These are phyloP conservation scores for Saccharomycodes ludwigii DNA, from an alignment of 805 yeast genomes.

Conservation along the genomic window DNA sequence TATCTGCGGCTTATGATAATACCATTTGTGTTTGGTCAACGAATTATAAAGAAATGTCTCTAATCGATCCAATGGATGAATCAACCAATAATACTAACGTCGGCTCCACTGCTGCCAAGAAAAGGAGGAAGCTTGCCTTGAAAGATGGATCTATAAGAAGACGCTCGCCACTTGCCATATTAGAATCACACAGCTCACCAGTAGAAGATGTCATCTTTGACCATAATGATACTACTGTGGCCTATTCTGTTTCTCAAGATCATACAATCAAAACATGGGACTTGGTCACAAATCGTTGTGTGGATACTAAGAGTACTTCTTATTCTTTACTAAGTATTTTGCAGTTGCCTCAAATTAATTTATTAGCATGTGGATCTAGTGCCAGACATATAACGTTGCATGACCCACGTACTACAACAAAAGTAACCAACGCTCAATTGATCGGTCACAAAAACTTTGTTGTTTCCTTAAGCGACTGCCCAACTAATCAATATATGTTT, in stretches of 20 bases:
- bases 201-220: constrained; percentile 80
- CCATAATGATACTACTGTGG: constrained; percentile 60
- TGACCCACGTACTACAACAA: constrained; percentile 69
- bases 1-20: constrained; percentile 79
- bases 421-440: constrained; percentile 59
- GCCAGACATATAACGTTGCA: constrained; percentile 94
- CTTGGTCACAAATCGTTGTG: constrained; percentile 69
- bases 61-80: constrained; percentile 36
- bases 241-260: constrained; percentile 90
- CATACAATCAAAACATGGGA: constrained; percentile 97
- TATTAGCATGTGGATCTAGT: constrained; percentile 88
- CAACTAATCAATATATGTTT: constrained; percentile 70
- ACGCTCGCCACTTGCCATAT: constrained; percentile 66
- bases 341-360: constrained; percentile 51
- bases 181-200: constrained; percentile 77
- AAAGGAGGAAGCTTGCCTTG: constrained; percentile 73
- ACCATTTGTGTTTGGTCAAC: constrained; percentile 84
- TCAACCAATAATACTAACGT: constrained; percentile 30
- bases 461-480: constrained; percentile 59
- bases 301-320: constrained; percentile 80
- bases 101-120: constrained; percentile 69
- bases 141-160: constrained; percentile 66
- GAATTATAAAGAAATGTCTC: constrained; percentile 68
- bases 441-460: constrained; percentile 90
- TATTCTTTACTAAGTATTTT: constrained; percentile 70